Percentiles rank a stretch among this genome's conserved stretches.
Evolutionary conservation across 768 basidiomycete species (phyloP).

Genomic region (Phlegmacium glaucopus): DNA sequence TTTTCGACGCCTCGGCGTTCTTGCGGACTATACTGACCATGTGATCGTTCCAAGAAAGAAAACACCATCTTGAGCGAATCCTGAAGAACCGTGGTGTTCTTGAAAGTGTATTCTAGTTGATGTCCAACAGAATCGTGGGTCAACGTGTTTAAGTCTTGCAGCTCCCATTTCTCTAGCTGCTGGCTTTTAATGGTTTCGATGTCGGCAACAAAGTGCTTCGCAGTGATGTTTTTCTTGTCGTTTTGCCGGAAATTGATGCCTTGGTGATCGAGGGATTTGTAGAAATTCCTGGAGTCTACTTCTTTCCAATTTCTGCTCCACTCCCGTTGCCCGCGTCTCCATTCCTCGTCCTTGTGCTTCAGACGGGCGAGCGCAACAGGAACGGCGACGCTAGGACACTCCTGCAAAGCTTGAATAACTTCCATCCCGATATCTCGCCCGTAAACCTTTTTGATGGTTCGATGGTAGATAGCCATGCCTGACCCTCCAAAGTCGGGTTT

Average conservation of each 20-base stretch:
- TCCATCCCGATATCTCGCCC: conserved; percentile 74
- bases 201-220: conserved; percentile 78
- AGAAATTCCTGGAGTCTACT: conserved; percentile 95
- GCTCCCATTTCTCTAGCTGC: conserved; percentile 44
- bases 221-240: conserved; percentile 90
- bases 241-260: conserved; percentile 92
- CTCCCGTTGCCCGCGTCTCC: conserved; percentile 90
- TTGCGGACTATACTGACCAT: conserved; percentile 63
- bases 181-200: conserved; percentile 67
- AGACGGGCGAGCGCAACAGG: conserved; percentile 88
- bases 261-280: conserved; percentile 96
- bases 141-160: conserved; percentile 35
- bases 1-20: conserved; percentile 84
- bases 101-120: conserved; percentile 79
- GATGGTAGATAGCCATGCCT: conserved; percentile 84
- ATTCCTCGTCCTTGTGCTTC: conserved; percentile 95
- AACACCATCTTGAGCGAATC: conserved; percentile 90
- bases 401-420: conserved; percentile 84
- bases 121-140: conserved; percentile 48
- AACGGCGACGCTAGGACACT: conserved; percentile 85
- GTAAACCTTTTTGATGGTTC: conserved; percentile 92
- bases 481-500: conserved; percentile 88
- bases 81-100: conserved; percentile 76
- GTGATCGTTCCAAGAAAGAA: conserved; percentile 86
- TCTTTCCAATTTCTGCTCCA: conserved; percentile 98